Base-by-base conservation (phyloP, 78 protist genomes). In the Monosiga brevicollis region DNA sequence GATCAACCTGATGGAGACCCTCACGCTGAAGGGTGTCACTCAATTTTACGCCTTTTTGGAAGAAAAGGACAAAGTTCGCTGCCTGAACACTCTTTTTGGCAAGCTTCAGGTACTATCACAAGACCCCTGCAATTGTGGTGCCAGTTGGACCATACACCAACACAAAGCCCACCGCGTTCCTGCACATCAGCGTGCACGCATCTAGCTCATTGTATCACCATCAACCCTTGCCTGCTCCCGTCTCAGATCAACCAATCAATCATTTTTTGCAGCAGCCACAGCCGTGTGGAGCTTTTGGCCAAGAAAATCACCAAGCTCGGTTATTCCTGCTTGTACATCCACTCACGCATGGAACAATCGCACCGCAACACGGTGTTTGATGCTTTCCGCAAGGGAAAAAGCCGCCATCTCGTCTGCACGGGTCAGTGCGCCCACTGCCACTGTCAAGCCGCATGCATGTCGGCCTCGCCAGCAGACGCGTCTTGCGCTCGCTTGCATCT, bases 41-140 rank as follows among this genome's bases (percentile, higher is more conserved):
- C 99, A 97, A 87, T 98, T 87, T 87, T 98, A 98, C 42, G 99
- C 99, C 34, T 97, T 91, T 80, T 97, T 98, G 41, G 98, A 97
- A 73, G 99, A 98, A 85, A 74, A 91, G 39, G 97, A 97, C 82
- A 98, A 98, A 83, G 93, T 98, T 23, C 96, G 94, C 79, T 97
- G 99, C 80, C 91, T 98, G 70, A 94, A 96, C 90, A 93, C 98
- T 10, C 95, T 98, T 54, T 97, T 97, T 90, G 75, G 89, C 72
- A 94, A 95, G 91, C 85, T 86, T 10, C 55, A 77, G 24, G 55
- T 35, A 22, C 22, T 76, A n/a, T n/a, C n/a, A n/a, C n/a, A n/a
- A n/a, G n/a, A n/a, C n/a, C n/a, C n/a, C n/a, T n/a, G n/a, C n/a
- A n/a, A n/a, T n/a, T n/a, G n/a, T n/a, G n/a, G n/a, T n/a, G n/a